Evolutionary conservation across 192 early-diverging fungal genomes (phyloP).

Genomic region (Umbelopsis sp.): DNA sequence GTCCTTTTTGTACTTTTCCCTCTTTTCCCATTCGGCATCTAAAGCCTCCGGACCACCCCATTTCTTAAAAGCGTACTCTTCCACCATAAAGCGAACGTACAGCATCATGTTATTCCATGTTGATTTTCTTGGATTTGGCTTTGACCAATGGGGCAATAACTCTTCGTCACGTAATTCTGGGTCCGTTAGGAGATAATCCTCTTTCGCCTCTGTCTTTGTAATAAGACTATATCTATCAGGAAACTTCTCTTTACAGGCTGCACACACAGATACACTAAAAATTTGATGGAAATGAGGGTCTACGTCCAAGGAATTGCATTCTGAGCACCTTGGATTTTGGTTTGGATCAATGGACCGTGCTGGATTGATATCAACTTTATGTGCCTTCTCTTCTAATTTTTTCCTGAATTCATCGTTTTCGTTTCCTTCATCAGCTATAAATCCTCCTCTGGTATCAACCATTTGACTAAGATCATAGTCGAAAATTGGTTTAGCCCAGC

Average conservation of each 20-base stretch:
- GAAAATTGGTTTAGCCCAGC: conserved; percentile 40
- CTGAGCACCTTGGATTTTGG: conserved; percentile 72
- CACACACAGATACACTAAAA: conserved; percentile 80
- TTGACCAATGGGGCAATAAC: conserved; percentile 80
- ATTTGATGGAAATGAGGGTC: conserved; percentile 73
- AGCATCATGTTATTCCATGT: conserved; percentile 98
- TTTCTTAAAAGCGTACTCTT: conserved; percentile 91
- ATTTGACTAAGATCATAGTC: conserved; percentile 91
- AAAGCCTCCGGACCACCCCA: conserved; percentile 87
- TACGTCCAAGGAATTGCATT: conserved; percentile 85
- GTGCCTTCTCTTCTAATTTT: conserved; percentile 40
- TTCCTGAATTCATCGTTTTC: conserved; percentile 40
- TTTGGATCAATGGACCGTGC: conserved; percentile 51
- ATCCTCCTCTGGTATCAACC: conserved; percentile 88
- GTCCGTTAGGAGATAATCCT: conserved; percentile 41
- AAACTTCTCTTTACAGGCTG: conserved; percentile 67
- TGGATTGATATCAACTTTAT: conserved; percentile 47
- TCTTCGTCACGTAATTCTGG: conserved; percentile 83
- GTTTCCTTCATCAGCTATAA: conserved; percentile 64
- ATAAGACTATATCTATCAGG: conserved; percentile 92
- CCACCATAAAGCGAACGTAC: conserved; percentile 84
- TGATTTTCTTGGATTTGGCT: conserved; percentile 92
- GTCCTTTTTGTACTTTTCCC: conserved; percentile 75
- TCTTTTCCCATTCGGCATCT: conserved; percentile 85
- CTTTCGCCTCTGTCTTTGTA: conserved; percentile 94